Percentiles rank a stretch among this genome's conserved stretches.
These are phyloP conservation scores for Pulveroboletus ravenelii DNA, from an alignment of 768 basidiomycete genomes.

Conservation along the genomic window DNA sequence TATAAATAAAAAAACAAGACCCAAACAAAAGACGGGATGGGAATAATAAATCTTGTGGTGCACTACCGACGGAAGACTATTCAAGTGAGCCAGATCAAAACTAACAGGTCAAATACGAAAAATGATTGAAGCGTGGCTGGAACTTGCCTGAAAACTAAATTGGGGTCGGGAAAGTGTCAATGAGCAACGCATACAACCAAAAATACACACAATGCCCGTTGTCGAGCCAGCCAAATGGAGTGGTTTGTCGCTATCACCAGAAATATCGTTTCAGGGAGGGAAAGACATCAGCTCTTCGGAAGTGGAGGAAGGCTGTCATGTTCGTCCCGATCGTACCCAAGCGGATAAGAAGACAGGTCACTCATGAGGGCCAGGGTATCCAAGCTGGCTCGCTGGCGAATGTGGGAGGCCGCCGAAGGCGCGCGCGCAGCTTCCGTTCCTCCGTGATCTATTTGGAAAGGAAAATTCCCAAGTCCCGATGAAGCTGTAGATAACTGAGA, in stretches of 20 bases:
- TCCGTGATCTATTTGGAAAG: constrained; percentile 79
- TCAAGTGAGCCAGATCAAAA: constrained; percentile 1
- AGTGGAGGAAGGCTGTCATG: constrained; percentile 21
- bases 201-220: constrained; percentile 25
- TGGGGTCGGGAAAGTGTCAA: constrained; percentile 14
- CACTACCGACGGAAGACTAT: constrained; percentile 1
- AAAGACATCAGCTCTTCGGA: constrained; percentile 24
- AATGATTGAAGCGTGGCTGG: constrained; percentile 1
- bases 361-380: constrained; percentile 81
- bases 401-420: constrained; percentile 37
- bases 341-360: constrained; percentile 79
- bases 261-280: constrained; percentile 2
- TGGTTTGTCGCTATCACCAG: constrained; percentile 6
- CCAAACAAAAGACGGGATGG: constrained; percentile 9
- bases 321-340: constrained; percentile 56
- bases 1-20: constrained; percentile 18
- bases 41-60: not conserved
- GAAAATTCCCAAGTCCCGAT: constrained; percentile 78
- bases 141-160: constrained; percentile 5
- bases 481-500: constrained; percentile 77
- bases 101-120: constrained; percentile 5
- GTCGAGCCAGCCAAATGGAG: constrained; percentile 28
- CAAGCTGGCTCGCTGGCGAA: constrained; percentile 70
- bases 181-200: constrained; percentile 23
- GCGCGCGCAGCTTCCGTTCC: constrained; percentile 30